phyloP scores from a whole-genome alignment of 225 moss, liverwort and hornwort species.

The Lunularia cruciata region DNA sequence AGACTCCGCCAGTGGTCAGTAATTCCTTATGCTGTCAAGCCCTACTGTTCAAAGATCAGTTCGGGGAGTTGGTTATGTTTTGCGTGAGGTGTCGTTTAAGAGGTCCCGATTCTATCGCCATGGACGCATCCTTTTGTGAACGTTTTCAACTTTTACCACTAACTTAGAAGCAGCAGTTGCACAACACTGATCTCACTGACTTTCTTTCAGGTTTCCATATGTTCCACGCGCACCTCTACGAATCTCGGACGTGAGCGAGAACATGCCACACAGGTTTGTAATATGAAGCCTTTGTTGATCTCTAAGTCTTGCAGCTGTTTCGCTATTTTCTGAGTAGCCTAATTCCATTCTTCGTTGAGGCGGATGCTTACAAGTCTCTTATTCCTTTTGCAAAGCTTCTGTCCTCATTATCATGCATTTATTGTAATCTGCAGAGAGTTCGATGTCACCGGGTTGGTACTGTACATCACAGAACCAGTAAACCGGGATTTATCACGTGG shows the following conservation, averaged over 20 bases:
- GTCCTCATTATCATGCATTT: neutral
- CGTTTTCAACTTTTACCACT: no score
- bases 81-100: no score
- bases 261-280: constrained; percentile 31
- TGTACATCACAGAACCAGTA: constrained; percentile 31
- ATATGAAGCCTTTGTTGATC: neutral
- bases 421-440: constrained; percentile 39
- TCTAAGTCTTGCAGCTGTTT: neutral
- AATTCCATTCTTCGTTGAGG: neutral
- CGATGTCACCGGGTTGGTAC: constrained; percentile 35
- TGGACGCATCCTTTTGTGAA: no score
- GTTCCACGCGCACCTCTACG: constrained; percentile 23
- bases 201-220: constrained; percentile 35
- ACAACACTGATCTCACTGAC: neutral
- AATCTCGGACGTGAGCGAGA: constrained; percentile 34
- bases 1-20: neutral
- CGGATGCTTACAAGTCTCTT: neutral
- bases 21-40: no score
- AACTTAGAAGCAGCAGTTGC: no score
- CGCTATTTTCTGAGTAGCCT: neutral
- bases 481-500: constrained; percentile 16
- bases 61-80: no score
- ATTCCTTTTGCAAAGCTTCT: no score
- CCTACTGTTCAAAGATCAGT: neutral
- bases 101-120: no score